Conservation (phyloP, 768 basidiomycete genomes). For the Tephrocybe sp. region DNA sequence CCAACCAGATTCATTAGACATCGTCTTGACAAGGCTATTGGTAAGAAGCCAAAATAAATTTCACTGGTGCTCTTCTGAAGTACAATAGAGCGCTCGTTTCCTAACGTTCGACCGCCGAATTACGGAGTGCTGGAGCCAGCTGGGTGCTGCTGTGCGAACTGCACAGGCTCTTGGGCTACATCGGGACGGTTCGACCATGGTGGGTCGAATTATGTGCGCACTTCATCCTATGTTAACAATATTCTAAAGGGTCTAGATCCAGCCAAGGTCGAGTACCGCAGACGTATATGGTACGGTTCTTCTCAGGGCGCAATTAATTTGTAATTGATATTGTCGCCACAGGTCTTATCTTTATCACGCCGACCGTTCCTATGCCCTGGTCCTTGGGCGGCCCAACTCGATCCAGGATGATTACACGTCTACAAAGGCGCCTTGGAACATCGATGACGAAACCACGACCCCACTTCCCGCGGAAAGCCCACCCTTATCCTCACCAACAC, state of each 20-base stretch:
- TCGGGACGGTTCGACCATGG: constrained; percentile 83
- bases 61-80: constrained; percentile 41
- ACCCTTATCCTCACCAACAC: constrained; percentile 71
- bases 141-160: constrained; percentile 90
- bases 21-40: constrained; percentile 89
- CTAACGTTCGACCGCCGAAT: constrained; percentile 78
- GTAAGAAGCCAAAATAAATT: constrained; percentile 47
- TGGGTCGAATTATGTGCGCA: constrained; percentile 31
- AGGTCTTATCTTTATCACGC: constrained; percentile 94
- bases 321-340: neutral
- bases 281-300: constrained; percentile 75
- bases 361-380: constrained; percentile 87
- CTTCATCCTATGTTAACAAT: neutral
- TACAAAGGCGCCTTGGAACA: constrained; percentile 72
- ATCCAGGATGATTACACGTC: constrained; percentile 91
- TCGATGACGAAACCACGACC: constrained; percentile 57
- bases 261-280: constrained; percentile 80
- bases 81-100: constrained; percentile 50
- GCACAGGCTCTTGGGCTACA: constrained; percentile 93
- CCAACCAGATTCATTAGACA: constrained; percentile 88
- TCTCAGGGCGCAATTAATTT: neutral
- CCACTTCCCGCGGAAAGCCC: constrained; percentile 47
- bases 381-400: constrained; percentile 86
- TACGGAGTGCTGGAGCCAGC: constrained; percentile 95
- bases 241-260: constrained; percentile 64